Base-by-base conservation (phyloP, 208 protist genomes). In the Leishmania guyanensis region DNA sequence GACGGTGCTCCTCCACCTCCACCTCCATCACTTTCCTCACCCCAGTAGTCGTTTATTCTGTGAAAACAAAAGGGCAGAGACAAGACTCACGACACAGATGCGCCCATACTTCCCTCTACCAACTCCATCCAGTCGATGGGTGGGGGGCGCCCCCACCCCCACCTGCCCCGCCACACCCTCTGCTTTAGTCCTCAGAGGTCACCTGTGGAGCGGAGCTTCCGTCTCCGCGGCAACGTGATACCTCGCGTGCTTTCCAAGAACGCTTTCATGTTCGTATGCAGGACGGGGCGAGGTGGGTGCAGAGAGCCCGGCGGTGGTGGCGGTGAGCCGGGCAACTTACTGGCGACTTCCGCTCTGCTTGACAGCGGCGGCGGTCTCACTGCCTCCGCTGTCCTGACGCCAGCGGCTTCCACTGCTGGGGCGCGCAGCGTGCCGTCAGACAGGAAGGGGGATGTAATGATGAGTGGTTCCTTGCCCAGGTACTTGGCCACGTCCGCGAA, bases 201-300 rank as follows among this genome's bases (percentile, higher is more conserved):
- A 51, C 69, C 33, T 8, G 43, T n/a, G 9, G 71, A 86, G 62
- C 50, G 81, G 0, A 56, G 29, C 56, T 77, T 77, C 6, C 89
- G 89, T 8, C 75, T 83, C 50, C 80, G 78, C 51, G 89, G 88
- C 5, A 77, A 33, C 0, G 89, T 90, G 73, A 80, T 86, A 80
- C 89, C 83, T 48, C 84, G 73, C 2, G 83, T 79, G 78, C 87
- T 91, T 77, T 86, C 82, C 65, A 93, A 78, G 70, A 92, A 91
- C 1, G 54, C 46, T 73, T 88, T 91, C 87, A 94, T 88, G 14
- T 91, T 53, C 16, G 81, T 86, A 83, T 92, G 85, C 90, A 96
- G 88, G 50, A 91, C 81, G 20, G 90, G 90, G 68, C 66, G 70
- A 54, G 85, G 82, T 29, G 81, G 60, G 54, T 69, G 82, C 39